Evolutionary conservation across 2,329 filamentous ascomycete species (phyloP).

Genomic region (Ophiobolus disseminans): DNA sequence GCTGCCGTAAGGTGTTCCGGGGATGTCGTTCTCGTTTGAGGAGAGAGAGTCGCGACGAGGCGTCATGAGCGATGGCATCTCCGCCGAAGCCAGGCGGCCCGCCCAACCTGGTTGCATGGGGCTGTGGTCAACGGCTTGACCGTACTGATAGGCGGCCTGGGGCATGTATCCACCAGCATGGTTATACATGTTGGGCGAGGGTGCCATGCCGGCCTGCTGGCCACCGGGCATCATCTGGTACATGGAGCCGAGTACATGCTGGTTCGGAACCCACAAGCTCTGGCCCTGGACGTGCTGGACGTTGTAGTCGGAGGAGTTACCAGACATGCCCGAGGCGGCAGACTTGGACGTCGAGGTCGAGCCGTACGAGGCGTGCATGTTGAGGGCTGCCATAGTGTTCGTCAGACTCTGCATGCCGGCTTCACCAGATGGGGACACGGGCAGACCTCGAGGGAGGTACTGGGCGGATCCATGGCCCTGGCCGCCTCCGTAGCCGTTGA

Average conservation of each 20-base stretch:
- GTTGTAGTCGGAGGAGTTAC: conserved; percentile 45
- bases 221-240: conserved; percentile 44
- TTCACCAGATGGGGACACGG: conserved; percentile 41
- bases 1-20: conserved; percentile 55
- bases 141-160: conserved; percentile 53
- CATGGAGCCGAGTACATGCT: conserved; percentile 43
- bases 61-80: conserved; percentile 59
- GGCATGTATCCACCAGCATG: conserved; percentile 54
- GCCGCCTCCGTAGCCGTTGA: conserved; percentile 35
- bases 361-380: conserved; percentile 45
- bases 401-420: conserved; percentile 42
- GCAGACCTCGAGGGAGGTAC: conserved; percentile 47
- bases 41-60: conserved; percentile 60
- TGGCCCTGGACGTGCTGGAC: conserved; percentile 46
- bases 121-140: conserved; percentile 54
- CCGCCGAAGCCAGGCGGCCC: conserved; percentile 53
- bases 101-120: conserved; percentile 57
- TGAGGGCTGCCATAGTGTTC: conserved; percentile 46
- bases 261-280: conserved; percentile 48
- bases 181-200: conserved; percentile 55
- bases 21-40: conserved; percentile 61
- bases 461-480: conserved; percentile 42
- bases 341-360: conserved; percentile 43
- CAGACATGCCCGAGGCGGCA: conserved; percentile 39
- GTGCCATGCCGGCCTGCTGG: conserved; percentile 39